A percentile compares a stretch with the other conserved stretches of the same genome.
phyloP scores from a whole-genome alignment of 2,329 filamentous ascomycete genomes.

The Hypoxylon sp. region DNA sequence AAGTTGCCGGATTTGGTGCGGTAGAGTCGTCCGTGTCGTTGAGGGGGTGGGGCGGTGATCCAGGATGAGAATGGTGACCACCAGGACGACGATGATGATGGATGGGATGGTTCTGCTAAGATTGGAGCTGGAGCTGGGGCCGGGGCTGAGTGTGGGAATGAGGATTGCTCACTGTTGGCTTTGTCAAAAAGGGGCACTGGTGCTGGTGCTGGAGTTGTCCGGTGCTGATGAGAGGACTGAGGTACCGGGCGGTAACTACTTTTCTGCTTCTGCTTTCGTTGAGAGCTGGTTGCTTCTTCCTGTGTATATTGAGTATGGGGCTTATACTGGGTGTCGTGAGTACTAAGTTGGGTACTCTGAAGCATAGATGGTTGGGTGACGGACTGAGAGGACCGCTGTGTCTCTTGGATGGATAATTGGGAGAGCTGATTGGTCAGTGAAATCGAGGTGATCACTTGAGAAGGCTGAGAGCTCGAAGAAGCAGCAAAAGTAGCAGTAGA shows the following conservation, averaged over 20 bases:
- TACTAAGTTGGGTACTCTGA: constrained; percentile 21
- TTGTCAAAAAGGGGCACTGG: constrained; percentile 1
- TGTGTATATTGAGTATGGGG: constrained; percentile 25
- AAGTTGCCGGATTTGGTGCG: constrained; percentile 51
- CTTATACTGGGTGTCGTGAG: constrained; percentile 31
- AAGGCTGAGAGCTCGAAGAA: constrained; percentile 42
- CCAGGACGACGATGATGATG: constrained; percentile 17
- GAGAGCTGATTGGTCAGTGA: constrained; percentile 39
- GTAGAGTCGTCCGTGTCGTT: constrained; percentile 44
- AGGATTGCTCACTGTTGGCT: neutral
- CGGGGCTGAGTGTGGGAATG: neutral
- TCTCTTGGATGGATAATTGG: constrained; percentile 40
- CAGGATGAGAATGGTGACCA: constrained; percentile 7
- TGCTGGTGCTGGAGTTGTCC: neutral
- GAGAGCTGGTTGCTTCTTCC: constrained; percentile 34
- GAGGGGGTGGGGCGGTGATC: constrained; percentile 10
- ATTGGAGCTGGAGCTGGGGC: neutral
- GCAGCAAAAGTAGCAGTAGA: constrained; percentile 26
- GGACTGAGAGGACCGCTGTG: constrained; percentile 39
- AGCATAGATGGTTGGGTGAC: constrained; percentile 32
- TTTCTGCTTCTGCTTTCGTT: constrained; percentile 25
- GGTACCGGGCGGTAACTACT: constrained; percentile 1
- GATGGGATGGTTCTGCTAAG: constrained; percentile 6
- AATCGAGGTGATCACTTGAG: constrained; percentile 37
- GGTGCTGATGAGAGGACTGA: constrained; percentile 13